These are phyloP conservation scores for Vitis amurensis DNA, from an alignment of 164 flowering plant genomes.

Conservation along the genomic window DNA sequence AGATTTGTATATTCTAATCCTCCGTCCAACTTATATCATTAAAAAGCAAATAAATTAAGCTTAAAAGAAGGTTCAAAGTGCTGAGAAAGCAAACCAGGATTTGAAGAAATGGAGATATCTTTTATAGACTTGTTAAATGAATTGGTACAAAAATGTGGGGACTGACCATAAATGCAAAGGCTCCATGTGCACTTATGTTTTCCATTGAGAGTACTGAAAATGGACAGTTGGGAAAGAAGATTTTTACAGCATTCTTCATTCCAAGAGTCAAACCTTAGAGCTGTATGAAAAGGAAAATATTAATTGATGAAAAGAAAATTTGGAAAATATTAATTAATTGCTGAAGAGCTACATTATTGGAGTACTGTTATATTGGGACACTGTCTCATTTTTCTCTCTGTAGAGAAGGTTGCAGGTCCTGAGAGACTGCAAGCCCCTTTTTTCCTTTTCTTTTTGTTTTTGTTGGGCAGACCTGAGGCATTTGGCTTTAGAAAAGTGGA, in stretches of 20 bases:
- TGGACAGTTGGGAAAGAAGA: background rate
- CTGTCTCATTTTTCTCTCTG: background rate
- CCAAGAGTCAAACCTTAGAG: background rate
- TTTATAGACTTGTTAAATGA: background rate
- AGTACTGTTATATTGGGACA: background rate
- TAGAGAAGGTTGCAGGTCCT: background rate
- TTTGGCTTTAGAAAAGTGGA: no score
- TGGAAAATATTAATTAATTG: no score
- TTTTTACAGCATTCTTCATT: background rate
- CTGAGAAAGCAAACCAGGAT: background rate
- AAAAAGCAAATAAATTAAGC: no score
- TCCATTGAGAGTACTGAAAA: background rate
- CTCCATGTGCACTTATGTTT: background rate
- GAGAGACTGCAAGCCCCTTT: no score
- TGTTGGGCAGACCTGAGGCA: no score
- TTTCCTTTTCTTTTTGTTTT: no score
- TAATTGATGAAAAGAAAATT: no score
- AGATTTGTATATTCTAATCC: no score
- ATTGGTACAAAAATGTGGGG: background rate
- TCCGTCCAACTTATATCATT: no score
- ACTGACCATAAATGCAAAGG: background rate
- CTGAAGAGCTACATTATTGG: background rate
- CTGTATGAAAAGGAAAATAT: background rate
- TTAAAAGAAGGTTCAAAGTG: no score
- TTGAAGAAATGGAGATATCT: background rate